Conservation (phyloP, 2,329 filamentous ascomycete species). For the Alternaria sp. region DNA sequence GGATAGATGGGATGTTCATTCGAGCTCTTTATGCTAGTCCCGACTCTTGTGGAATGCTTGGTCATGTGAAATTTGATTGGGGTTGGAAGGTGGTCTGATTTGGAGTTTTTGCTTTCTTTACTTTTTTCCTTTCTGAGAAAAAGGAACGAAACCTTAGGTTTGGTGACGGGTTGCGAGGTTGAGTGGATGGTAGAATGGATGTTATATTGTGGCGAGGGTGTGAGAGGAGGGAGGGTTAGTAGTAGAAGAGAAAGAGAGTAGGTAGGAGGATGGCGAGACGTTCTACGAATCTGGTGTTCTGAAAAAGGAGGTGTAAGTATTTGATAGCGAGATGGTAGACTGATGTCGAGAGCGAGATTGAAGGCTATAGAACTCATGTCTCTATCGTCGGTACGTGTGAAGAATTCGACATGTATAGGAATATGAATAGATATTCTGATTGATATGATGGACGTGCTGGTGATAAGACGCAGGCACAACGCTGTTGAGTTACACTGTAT, state of each 20-base stretch:
- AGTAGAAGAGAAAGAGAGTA: background rate
- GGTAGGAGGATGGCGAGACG: background rate
- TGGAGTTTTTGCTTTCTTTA: background rate
- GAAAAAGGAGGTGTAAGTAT: background rate
- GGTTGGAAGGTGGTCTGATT: background rate
- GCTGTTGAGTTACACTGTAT: too few relatives aligned
- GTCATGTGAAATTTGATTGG: too few relatives aligned
- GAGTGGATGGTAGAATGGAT: background rate
- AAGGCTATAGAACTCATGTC: background rate
- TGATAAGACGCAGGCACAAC: too few relatives aligned
- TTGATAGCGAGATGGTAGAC: background rate
- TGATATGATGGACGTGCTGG: too few relatives aligned
- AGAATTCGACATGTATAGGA: background rate
- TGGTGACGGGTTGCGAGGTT: too few relatives aligned
- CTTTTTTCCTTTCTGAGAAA: too few relatives aligned
- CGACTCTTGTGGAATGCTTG: background rate
- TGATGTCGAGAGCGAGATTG: background rate
- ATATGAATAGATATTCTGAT: too few relatives aligned
- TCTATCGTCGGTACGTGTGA: background rate
- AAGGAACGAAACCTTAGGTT: too few relatives aligned
- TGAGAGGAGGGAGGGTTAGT: background rate
- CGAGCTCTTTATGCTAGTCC: too few relatives aligned
- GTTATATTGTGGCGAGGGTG: background rate
- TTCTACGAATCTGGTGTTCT: background rate
- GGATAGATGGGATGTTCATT: too few relatives aligned